A percentile compares a stretch with the other conserved stretches of the same genome.
phyloP scores from a whole-genome alignment of 148 eudicot species.

The Nepenthes gracilis region DNA sequence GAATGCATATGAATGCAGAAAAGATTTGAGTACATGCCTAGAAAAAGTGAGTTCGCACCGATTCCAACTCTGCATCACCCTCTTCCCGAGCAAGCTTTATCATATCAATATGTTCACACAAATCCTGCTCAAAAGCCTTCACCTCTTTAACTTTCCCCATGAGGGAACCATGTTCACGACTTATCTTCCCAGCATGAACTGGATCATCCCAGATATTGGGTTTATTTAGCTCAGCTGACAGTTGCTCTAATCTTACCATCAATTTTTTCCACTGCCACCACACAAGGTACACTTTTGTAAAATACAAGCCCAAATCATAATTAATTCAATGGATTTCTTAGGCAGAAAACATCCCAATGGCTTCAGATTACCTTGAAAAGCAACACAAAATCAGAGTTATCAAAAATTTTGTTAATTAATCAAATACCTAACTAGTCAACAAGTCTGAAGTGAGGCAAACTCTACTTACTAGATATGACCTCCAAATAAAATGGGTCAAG shows the following conservation, averaged over 20 bases:
- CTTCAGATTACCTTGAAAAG: too few relatives aligned
- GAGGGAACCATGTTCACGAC: slow-evolving; percentile 87
- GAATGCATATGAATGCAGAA: slow-evolving; percentile 5
- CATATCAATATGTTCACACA: slow-evolving; percentile 93
- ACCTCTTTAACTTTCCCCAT: slow-evolving; percentile 78
- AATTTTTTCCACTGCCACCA: slow-evolving; percentile 68
- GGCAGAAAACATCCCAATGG: neutral
- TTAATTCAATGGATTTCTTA: neutral
- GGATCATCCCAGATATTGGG: slow-evolving; percentile 96
- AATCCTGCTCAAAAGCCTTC: slow-evolving; percentile 66
- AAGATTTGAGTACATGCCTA: slow-evolving; percentile 56
- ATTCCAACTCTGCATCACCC: slow-evolving; percentile 85
- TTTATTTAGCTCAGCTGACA: slow-evolving; percentile 62
- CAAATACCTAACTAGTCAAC: too few relatives aligned
- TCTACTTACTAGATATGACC: too few relatives aligned
- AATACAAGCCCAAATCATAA: neutral
- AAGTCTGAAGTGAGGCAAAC: too few relatives aligned
- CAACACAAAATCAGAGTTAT: too few relatives aligned
- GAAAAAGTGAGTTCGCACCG: slow-evolving; percentile 71
- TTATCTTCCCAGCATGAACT: slow-evolving; percentile 72
- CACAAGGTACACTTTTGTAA: neutral
- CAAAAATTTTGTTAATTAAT: too few relatives aligned
- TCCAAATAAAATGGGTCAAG: too few relatives aligned
- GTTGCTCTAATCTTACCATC: slow-evolving; percentile 43
- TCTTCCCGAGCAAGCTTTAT: slow-evolving; percentile 95